A percentile compares a stretch with the other conserved stretches of the same genome.
Evolutionary conservation across 75 land plant species (phyloP).

Genomic region (Pinus taeda): DNA sequence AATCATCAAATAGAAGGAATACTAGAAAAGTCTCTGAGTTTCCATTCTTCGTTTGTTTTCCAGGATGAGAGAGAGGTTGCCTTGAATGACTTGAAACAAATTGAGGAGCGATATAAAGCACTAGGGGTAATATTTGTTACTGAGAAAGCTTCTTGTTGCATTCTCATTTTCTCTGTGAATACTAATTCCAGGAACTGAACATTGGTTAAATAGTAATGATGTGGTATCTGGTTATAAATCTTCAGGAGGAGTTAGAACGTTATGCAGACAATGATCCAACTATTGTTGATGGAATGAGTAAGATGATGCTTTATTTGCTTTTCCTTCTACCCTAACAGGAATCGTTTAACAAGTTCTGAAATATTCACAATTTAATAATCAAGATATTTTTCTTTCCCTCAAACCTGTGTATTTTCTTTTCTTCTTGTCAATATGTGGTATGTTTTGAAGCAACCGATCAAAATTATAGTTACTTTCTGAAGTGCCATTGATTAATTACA

Average conservation of each 20-base stretch:
- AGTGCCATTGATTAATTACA: too few species aligned
- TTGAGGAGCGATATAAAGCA: slow-evolving; percentile 53
- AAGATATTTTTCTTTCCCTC: too few species aligned
- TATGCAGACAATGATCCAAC: slow-evolving; percentile 97
- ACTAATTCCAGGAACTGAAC: not conserved
- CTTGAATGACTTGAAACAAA: slow-evolving; percentile 44
- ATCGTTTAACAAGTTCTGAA: not conserved
- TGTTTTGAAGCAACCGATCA: too few species aligned
- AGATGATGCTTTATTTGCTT: slow-evolving; percentile 13
- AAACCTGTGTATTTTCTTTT: too few species aligned
- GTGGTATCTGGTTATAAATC: not conserved
- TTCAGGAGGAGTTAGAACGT: slow-evolving; percentile 67
- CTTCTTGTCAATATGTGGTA: too few species aligned
- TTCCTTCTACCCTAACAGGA: not conserved
- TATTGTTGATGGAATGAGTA: slow-evolving; percentile 87
- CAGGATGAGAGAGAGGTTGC: slow-evolving; percentile 85
- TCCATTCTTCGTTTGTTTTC: not conserved
- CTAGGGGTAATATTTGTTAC: slow-evolving; percentile 41
- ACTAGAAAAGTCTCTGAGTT: not conserved
- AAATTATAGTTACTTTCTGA: too few species aligned
- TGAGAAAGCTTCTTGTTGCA: not conserved
- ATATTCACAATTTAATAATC: too few species aligned
- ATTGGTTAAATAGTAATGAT: not conserved
- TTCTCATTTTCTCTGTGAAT: too few species aligned
- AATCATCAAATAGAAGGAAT: not conserved